Evolutionary conservation across 352 stramenopile species (phyloP), one percentile per base, ranked within the genome.

Genomic region (Phytophthora macrochlamydospora): DNA sequence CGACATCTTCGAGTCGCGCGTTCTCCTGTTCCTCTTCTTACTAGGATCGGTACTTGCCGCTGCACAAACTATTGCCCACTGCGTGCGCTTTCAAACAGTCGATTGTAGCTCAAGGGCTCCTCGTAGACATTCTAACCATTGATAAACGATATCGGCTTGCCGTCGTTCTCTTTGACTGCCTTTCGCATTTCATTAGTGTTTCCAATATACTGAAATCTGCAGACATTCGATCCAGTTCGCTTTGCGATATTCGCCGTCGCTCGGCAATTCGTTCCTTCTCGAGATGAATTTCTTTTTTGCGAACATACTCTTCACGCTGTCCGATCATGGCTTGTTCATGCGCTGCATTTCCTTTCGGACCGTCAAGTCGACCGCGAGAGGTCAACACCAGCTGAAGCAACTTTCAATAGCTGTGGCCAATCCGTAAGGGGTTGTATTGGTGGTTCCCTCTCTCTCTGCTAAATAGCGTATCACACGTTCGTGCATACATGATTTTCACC

Each of bases 401-500:
- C 8, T 56, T 62, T 12, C 44, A 59, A 5, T 62, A 68, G 24
- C 71, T 78, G 52, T 94, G 65, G 54, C 92, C 85, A 2, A 67
- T 44, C 3, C 89, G 53, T 38, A 83, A 67, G 0, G 83, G 79
- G 55, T 81, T 85, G 51, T 75, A 88, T 0, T 24, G 18, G 18
- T 24, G 18, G 18, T 24, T 24, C 81, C 83, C 49, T 90, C 69
- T 6, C 64, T 75, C 38, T 90, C 81, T 13, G 62, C 64, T 45
- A 92, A 59, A 24, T 67, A 71, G 2, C 85, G 76, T 48, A 93
- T 87, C 38, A 81, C 65, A 1, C 83, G 64, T 65, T 94, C 85
- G 40, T 94, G 42, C 86, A 94, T 57, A 92, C 84, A 37, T 92
- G 63, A 62, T 92, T 94, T 55, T 91, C 82, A n/a, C 92, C 82